Conservation (phyloP, 805 yeast species). For the Saccharomycopsis vini region DNA sequence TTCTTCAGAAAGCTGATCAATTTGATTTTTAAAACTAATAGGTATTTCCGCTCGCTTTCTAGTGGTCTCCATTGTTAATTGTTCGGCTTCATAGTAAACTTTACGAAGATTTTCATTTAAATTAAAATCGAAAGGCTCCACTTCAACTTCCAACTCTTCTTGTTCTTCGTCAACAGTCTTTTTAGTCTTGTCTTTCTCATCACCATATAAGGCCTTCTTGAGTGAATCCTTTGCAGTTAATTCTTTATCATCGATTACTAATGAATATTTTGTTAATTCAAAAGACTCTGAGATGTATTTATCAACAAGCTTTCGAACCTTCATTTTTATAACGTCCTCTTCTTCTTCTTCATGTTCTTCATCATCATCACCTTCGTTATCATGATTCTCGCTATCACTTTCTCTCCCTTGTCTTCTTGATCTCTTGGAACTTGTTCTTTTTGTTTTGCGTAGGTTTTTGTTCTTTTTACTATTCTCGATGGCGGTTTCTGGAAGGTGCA, state of each 20-base stretch:
- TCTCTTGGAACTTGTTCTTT: no score
- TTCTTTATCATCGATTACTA: constrained; percentile 50
- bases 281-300: constrained; percentile 44
- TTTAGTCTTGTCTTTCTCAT: neutral
- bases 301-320: constrained; percentile 36
- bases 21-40: constrained; percentile 20
- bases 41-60: constrained; percentile 49
- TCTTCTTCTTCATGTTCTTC: constrained; percentile 18
- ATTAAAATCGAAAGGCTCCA: constrained; percentile 65
- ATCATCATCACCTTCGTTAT: constrained; percentile 8
- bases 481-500: constrained; percentile 33
- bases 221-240: constrained; percentile 25
- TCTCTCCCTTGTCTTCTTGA: no score
- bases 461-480: neutral
- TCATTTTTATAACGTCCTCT: constrained; percentile 37
- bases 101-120: constrained; percentile 51
- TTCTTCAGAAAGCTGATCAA: constrained; percentile 25
- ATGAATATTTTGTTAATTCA: constrained; percentile 45
- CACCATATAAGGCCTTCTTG: constrained; percentile 20
- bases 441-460: no score
- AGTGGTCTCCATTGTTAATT: constrained; percentile 48
- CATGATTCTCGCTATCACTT: neutral
- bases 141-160: constrained; percentile 27
- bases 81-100: constrained; percentile 51
- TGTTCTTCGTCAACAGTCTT: neutral